Percentiles rank a stretch among this genome's conserved stretches.
phyloP scores from a whole-genome alignment of 169 alveolate species.

The Toxoplasma gondii region DNA sequence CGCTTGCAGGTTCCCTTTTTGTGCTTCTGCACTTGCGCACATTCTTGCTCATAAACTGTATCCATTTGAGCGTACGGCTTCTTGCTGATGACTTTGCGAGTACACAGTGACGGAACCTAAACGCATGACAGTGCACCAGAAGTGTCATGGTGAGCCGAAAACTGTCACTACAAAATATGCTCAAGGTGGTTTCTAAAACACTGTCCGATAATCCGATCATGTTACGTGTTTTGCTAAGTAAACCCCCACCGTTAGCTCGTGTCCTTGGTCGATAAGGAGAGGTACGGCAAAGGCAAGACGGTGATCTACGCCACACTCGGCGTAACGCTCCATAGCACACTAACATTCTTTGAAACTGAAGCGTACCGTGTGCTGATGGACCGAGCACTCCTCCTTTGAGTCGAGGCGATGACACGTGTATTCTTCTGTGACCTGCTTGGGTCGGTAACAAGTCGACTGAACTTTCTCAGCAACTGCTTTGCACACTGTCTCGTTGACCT shows the following conservation, averaged over 20 bases:
- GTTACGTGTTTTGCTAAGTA: too few species aligned
- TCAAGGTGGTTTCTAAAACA: too few species aligned
- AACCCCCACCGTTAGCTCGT: too few species aligned
- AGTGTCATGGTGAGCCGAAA: neutral
- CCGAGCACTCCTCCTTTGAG: slow-evolving; percentile 18
- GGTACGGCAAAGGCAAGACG: too few species aligned
- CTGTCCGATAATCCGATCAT: too few species aligned
- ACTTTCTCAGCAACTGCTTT: slow-evolving; percentile 29
- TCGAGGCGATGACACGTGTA: slow-evolving; percentile 37
- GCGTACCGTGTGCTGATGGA: slow-evolving; percentile 31
- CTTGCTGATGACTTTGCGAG: slow-evolving; percentile 34
- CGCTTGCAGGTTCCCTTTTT: slow-evolving; percentile 44
- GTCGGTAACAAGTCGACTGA: slow-evolving; percentile 31
- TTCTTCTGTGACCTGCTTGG: slow-evolving; percentile 39
- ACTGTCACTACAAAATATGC: neutral
- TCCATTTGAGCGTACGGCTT: slow-evolving; percentile 18
- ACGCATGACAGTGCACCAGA: neutral
- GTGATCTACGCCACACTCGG: too few species aligned
- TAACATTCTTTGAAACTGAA: neutral
- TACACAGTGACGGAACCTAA: slow-evolving; percentile 35
- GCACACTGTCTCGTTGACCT: slow-evolving; percentile 33
- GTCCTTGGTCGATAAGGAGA: too few species aligned
- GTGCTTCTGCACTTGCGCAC: slow-evolving; percentile 39
- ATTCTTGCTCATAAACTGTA: slow-evolving; percentile 14
- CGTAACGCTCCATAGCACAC: neutral